Base-by-base conservation (phyloP, 441 rosid genomes). In the Populus hybrid region DNA sequence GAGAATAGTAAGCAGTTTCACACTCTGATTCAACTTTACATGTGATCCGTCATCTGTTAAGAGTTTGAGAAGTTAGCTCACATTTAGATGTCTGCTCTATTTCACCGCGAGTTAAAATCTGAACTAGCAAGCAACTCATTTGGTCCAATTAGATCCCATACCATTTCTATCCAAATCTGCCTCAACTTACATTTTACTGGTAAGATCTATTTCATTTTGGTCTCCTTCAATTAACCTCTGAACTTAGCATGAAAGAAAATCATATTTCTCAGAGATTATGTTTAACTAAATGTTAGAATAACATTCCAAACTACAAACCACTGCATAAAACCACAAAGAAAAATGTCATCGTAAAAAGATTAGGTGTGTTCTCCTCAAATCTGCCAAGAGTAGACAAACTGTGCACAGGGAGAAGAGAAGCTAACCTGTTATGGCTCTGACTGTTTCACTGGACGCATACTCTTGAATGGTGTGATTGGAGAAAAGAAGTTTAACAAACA, bases 381-480 rank as follows among this genome's bases (percentile, higher is more conserved):
- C 26, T 9, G 23, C 36, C 4, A 53, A 28, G 59, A 63, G 24
- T 77, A 12, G 38, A 50, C 65, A 36, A 67, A 23, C 38, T 74
- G n/a, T 38, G 74, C 32, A 35, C 23, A 30, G 32, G 34, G 78
- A 53, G 59, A 18, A 3, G 38, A 42, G 50, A 69, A 83, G 80
- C 88, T 84, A 77, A 97, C 99, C 99, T 21, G 99, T 97, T 83
- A 97, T 93, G 77, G 99, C 95, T 86, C 99, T 87, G 80, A 97
- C 99, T 3, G 99, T 97, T 87, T 95, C 99, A 71, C 97, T 97
- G 53, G 99, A 97, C 38, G 99, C 99, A 73, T 97, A 97, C 84
- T 97, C 99, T 85, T 97, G 99, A 86, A 95, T 92, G 67, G 99
- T 97, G 84, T 97, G 90, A 85, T 95, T 95, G 34, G 99, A 91